Percentiles rank a stretch among this genome's conserved stretches.
phyloP scores from a whole-genome alignment of 371 early-diverging fungal species.

The Phascolomyces articulosus region DNA sequence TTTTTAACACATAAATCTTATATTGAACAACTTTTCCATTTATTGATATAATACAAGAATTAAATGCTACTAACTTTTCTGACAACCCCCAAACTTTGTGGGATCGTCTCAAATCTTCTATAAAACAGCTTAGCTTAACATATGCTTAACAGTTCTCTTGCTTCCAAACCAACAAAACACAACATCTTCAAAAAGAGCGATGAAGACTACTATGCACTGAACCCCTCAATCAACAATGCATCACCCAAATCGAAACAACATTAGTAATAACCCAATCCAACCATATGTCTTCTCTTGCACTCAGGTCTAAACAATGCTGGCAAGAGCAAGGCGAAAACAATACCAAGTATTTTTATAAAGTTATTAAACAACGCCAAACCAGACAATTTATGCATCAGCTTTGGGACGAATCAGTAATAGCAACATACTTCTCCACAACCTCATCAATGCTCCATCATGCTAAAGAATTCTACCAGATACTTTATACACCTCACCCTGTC shows the following conservation, averaged over 20 bases:
- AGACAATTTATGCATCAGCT: not conserved
- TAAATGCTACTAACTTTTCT: too few relatives aligned
- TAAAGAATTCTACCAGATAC: not conserved
- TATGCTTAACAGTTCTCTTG: not conserved
- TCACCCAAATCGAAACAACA: not conserved
- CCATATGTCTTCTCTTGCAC: not conserved
- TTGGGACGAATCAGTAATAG: not conserved
- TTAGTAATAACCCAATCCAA: not conserved
- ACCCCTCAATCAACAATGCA: not conserved
- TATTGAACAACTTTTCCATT: not conserved
- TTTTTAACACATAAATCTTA: not conserved
- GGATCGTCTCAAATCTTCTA: not conserved
- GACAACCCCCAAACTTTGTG: not conserved
- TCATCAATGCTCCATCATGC: not conserved
- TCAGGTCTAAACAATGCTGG: conserved; percentile 1
- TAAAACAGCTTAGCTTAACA: not conserved
- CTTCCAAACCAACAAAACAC: not conserved
- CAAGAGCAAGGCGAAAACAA: not conserved
- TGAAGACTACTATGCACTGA: not conserved
- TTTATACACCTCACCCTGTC: not conserved
- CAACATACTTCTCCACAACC: not conserved
- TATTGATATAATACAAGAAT: not conserved
- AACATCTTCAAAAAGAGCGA: not conserved
- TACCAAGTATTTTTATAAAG: conserved; percentile 6
- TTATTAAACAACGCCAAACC: not conserved